Evolutionary conservation across 1,139 yeast genomes (phyloP), one percentile per base, ranked within the genome.

Genomic region (Taiozyma sp.): DNA sequence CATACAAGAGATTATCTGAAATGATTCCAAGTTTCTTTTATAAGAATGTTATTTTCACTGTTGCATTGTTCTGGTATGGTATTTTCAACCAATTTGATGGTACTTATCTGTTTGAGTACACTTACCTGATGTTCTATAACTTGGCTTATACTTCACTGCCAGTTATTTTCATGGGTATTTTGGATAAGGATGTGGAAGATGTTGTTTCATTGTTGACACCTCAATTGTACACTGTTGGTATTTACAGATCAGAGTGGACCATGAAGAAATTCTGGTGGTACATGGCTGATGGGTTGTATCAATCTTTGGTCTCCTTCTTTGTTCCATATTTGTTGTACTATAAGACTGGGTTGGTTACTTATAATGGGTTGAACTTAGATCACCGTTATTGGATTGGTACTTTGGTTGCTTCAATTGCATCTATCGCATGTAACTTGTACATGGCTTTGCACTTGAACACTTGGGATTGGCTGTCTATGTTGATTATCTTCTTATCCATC

Each of bases 131-230:
- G 84, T 87, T 93, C 66, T 92, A 89, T 73, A 92, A 89, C 68
- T 79, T 93, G 77, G 98, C 97, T 10, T 93, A 91, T 65, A 92
- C 99, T 0, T 91, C 98, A 6, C 73, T 92, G 56, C 98, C 99
- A 0, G 92, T 93, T 54, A 92, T 93, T 49, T 83, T 91, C 64
- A 73, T 93, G 72, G 98, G 96, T 54, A 80, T 92, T 38, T 78
- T 93, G 58, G 99, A 93, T 71, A 98, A 93, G 70, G 99, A 93
- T 71, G 96, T 92, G 40, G 79, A 79, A 57, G 96, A 88, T 54
- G 79, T 80, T 57, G 85, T 91, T 27, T 87, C 96, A 6, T 66
- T 93, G 57, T 75, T 88, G 50, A 95, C 90, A n/a, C 99, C 99
- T 1, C 95, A 91, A 66, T 72, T 93, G 39, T 93, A 93, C 70